Evolutionary conservation across 2,329 filamentous ascomycete species (phyloP).

Genomic region (Lithohypha guttulata): DNA sequence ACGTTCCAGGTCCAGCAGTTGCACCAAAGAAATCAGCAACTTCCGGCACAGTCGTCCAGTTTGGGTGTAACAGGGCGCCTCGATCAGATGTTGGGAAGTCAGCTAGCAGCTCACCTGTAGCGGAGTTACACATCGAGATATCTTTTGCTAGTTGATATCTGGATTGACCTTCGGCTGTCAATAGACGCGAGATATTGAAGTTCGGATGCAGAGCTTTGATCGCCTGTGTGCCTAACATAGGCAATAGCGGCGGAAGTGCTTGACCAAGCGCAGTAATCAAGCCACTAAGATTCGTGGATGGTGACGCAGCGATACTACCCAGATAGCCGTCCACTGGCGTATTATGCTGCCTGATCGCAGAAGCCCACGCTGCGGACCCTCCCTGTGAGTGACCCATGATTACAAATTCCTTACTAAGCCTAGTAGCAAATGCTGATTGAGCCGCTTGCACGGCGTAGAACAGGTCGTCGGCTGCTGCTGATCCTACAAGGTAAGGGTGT

Average conservation of each 20-base stretch:
- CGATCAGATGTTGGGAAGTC: not conserved
- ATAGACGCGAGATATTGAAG: not conserved
- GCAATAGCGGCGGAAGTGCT: not conserved
- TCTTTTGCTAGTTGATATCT: not conserved
- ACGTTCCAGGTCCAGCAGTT: conserved; percentile 17
- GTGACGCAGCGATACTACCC: conserved; percentile 18
- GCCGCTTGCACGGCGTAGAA: conserved; percentile 36
- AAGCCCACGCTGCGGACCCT: conserved; percentile 35
- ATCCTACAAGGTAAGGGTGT: conserved; percentile 33
- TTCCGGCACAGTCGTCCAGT: not conserved
- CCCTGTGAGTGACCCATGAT: conserved; percentile 40
- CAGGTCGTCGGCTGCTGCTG: conserved; percentile 34
- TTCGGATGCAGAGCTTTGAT: not conserved
- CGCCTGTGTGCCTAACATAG: not conserved
- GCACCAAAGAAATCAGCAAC: conserved; percentile 6
- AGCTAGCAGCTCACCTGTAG: not conserved
- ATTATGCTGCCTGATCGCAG: conserved; percentile 27
- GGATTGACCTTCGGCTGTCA: not conserved
- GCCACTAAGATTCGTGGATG: not conserved
- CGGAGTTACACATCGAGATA: conserved; percentile 1
- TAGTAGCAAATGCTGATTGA: conserved; percentile 30
- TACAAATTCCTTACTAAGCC: conserved; percentile 31
- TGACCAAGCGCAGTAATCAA: not conserved
- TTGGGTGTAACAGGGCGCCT: not conserved
- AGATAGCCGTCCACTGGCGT: conserved; percentile 28